Evolutionary conservation across 164 flowering plant species (phyloP).

Genomic region (Chimonanthus praecox): DNA sequence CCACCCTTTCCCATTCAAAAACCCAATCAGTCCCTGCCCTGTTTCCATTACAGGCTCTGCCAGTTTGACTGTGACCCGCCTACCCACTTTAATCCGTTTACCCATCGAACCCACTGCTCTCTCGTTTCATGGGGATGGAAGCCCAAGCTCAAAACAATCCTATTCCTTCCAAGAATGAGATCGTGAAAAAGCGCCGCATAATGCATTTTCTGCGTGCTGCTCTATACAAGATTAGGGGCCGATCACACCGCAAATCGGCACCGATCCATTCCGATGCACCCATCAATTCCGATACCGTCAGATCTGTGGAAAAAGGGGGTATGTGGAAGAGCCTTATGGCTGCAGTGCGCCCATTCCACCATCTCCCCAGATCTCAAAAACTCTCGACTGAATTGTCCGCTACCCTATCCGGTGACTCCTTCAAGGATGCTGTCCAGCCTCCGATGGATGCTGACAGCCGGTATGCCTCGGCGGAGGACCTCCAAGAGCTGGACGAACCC

Average conservation of each 20-base stretch:
- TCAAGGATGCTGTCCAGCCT: constrained; percentile 15
- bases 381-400: background rate
- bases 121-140: no score
- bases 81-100: no score
- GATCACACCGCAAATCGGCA: background rate
- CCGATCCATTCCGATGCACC: background rate
- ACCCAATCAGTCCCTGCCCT: no score
- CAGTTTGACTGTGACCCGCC: no score
- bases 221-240: background rate
- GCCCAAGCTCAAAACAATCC: no score
- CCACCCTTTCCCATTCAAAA: no score
- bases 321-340: constrained; percentile 40
- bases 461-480: constrained; percentile 48
- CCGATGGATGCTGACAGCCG: constrained; percentile 20
- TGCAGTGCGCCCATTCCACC: constrained; percentile 49
- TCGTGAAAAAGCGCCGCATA: background rate
- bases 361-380: constrained; percentile 11
- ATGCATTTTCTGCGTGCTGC: background rate
- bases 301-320: background rate
- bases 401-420: background rate
- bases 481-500: constrained; percentile 28
- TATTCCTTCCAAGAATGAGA: no score
- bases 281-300: no score
- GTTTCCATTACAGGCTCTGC: no score
- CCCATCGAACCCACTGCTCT: no score